Base-by-base conservation (phyloP, 23 red algal genomes). In the Pyropia haitanensis region DNA sequence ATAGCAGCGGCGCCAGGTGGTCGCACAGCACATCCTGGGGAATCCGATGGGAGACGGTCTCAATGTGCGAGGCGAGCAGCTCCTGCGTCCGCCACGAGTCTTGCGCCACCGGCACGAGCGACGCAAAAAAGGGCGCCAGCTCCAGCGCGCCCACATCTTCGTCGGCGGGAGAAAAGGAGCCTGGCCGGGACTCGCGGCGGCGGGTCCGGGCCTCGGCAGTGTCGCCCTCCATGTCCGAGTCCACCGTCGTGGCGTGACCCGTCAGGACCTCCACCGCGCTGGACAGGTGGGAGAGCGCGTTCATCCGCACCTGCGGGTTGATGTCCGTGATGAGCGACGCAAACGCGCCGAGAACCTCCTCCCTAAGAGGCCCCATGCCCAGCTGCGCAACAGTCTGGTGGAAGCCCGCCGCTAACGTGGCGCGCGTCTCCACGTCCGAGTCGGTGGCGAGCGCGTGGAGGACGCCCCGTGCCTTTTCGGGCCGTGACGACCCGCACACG, bases 1-100 rank as follows among this genome's bases (percentile, higher is more conserved):
- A 88, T 32, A 88, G 65, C 18, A 88, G 62, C 23, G 84, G 84
- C 31, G 74, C 73, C 19, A 88, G 63, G 28, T 88, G 55, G 34
- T 79, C 73, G 56, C 84, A 79, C 1, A 88, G 74, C 63, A 79
- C 70, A 23, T 88, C 69, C 28, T 79, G 84, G 26, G 84, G 73
- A 56, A 78, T 60, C 44, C 71, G 64, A 30, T 71, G 60, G 21
- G 74, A 63, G 26, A 64, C 63, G 61, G 70, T 80, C 31, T 52
- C 39, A 49, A 88, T 71, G 44, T 88, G 63, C 29, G 67, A 46
- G 3, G 84, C 72, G 2, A 88, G 25, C 12, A 88, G 50, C 67
- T 88, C 52, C 56, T 88, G 84, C 18, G 84, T 79, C 18, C 84
- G 61, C 84, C 84, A 88, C 16, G 50, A 62, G 60, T 79, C 84